Evolutionary conservation across 2,329 filamentous ascomycete genomes (phyloP).

Genomic region (Mariannaea sp.): DNA sequence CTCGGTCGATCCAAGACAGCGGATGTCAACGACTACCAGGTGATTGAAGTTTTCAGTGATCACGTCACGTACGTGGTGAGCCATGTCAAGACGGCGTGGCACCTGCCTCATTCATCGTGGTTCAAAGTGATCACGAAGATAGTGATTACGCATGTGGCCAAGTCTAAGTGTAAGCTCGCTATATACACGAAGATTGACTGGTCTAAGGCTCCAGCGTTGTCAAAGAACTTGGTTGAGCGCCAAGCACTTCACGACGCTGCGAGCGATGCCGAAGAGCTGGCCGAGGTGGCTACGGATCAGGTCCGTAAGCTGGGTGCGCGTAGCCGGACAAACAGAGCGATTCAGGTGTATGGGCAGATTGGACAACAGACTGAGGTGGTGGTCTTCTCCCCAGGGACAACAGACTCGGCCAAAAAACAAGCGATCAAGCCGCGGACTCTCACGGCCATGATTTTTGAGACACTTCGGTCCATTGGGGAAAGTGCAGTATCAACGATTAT

Average conservation of each 20-base stretch:
- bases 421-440: conserved; percentile 67
- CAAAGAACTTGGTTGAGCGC: conserved; percentile 65
- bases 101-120: conserved; percentile 77
- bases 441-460: conserved; percentile 73
- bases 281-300: conserved; percentile 77
- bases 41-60: conserved; percentile 81
- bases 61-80: conserved; percentile 71
- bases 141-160: conserved; percentile 90
- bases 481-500: conserved; percentile 77
- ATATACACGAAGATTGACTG: conserved; percentile 89
- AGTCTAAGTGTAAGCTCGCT: conserved; percentile 89
- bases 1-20: conserved; percentile 65
- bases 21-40: conserved; percentile 79
- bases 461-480: conserved; percentile 71
- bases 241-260: conserved; percentile 77
- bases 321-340: conserved; percentile 75
- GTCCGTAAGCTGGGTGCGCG: conserved; percentile 74
- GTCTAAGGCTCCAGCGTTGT: conserved; percentile 68
- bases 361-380: conserved; percentile 70
- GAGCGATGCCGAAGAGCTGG: conserved; percentile 74
- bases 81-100: conserved; percentile 72
- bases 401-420: conserved; percentile 57
- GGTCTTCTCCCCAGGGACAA: conserved; percentile 58
- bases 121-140: conserved; percentile 89
- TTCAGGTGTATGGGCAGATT: conserved; percentile 78